Evolutionary conservation across 805 yeast species (phyloP).

Genomic region (Kazachstania kunashirensis): DNA sequence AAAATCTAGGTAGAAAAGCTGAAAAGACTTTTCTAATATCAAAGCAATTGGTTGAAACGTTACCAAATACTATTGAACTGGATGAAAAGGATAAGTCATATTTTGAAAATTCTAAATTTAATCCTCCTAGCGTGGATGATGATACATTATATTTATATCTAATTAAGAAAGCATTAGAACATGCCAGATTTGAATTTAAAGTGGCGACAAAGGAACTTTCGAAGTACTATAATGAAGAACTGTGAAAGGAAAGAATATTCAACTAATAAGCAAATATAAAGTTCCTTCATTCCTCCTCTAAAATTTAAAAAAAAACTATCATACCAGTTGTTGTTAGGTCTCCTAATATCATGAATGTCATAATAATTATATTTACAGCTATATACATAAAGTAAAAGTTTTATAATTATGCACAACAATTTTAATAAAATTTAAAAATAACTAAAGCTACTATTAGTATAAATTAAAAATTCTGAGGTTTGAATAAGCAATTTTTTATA

Average conservation of each 20-base stretch:
- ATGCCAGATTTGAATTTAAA: conserved; percentile 40
- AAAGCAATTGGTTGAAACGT: conserved; percentile 6
- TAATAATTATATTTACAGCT: too few species aligned
- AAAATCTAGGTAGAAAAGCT: conserved; percentile 59
- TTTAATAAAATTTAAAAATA: too few species aligned
- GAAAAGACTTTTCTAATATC: conserved; percentile 20
- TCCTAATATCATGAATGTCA: too few species aligned
- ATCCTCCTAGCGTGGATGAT: conserved; percentile 24
- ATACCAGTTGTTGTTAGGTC: too few species aligned
- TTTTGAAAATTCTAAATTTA: conserved; percentile 7
- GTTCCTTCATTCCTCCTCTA: too few species aligned
- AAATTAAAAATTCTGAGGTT: too few species aligned
- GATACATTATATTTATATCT: conserved; percentile 35
- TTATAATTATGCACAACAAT: too few species aligned
- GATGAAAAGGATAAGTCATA: conserved; percentile 8
- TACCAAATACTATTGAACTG: conserved; percentile 8
- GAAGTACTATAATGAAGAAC: conserved; percentile 35
- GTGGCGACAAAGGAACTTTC: conserved; percentile 39
- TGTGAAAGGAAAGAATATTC: conserved; percentile 1
- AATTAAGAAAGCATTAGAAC: conserved; percentile 37
- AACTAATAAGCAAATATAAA: neutral
- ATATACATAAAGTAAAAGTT: too few species aligned
- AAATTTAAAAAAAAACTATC: too few species aligned
- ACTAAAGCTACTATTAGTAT: too few species aligned
- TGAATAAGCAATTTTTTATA: too few species aligned